Evolutionary conservation across 192 early-diverging fungal species (phyloP).

Genomic region (Umbelopsis isabellina): DNA sequence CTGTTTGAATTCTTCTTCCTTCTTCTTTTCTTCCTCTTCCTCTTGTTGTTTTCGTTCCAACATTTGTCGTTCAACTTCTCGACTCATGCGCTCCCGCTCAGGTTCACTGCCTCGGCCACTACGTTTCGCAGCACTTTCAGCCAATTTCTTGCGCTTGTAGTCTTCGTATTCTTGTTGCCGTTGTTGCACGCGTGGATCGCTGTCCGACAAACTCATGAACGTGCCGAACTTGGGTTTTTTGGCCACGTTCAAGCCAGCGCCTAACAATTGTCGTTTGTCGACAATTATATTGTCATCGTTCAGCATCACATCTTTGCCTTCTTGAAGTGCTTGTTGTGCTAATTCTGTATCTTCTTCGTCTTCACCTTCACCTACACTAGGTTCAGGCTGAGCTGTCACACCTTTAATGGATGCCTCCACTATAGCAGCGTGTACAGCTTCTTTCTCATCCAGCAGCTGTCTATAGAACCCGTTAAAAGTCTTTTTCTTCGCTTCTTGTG

Average conservation of each 20-base stretch:
- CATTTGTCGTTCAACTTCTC: constrained; percentile 54
- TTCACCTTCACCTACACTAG: constrained; percentile 17
- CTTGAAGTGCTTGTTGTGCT: constrained; percentile 44
- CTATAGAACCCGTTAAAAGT: constrained; percentile 66
- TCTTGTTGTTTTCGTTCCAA: constrained; percentile 52
- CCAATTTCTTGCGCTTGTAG: constrained; percentile 50
- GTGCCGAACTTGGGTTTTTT: constrained; percentile 39
- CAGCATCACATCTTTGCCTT: constrained; percentile 51
- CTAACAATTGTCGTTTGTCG: constrained; percentile 73
- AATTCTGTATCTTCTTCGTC: constrained; percentile 37
- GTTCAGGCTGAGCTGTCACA: constrained; percentile 20
- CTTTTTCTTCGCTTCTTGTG: constrained; percentile 30
- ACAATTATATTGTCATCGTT: constrained; percentile 78
- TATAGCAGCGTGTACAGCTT: constrained; percentile 37
- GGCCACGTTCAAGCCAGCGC: constrained; percentile 72
- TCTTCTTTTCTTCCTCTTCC: constrained; percentile 51
- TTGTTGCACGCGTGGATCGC: constrained; percentile 29
- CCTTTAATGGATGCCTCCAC: constrained; percentile 27
- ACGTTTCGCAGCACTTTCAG: constrained; percentile 37
- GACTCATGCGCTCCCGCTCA: constrained; percentile 44
- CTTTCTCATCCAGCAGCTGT: constrained; percentile 57
- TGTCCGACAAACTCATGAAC: constrained; percentile 20
- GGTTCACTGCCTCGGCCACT: constrained; percentile 22
- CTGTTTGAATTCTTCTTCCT: constrained; percentile 50
- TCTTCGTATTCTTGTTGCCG: constrained; percentile 44